A percentile compares a stretch with the other conserved stretches of the same genome.
phyloP scores from a whole-genome alignment of 257 asterid genomes.

The Gentiana straminea region DNA sequence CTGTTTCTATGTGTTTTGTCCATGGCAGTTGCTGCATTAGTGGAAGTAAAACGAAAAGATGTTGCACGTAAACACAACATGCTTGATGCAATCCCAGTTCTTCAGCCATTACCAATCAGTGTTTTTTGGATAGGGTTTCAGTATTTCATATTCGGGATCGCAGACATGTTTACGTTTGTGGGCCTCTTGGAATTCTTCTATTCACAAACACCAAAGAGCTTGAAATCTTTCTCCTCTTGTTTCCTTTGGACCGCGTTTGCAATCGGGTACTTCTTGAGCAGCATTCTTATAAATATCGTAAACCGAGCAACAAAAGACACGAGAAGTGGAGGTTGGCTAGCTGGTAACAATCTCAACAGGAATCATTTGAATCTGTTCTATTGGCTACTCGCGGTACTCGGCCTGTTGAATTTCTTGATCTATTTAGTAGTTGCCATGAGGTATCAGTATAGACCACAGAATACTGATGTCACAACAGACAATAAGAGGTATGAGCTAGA shows the following conservation, averaged over 20 bases:
- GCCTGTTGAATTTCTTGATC: conserved; percentile 36
- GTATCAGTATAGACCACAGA: conserved; percentile 39
- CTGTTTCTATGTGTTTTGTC: conserved; percentile 51
- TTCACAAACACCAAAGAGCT: conserved; percentile 48
- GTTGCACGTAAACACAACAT: conserved; percentile 37
- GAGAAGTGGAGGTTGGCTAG: conserved; percentile 55
- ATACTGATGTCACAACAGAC: no score
- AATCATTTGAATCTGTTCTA: conserved; percentile 57
- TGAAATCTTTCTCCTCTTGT: conserved; percentile 58
- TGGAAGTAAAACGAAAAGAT: conserved; percentile 47
- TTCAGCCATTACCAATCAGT: conserved; percentile 53
- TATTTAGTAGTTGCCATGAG: conserved; percentile 47
- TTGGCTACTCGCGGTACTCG: conserved; percentile 39
- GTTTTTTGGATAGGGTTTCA: conserved; percentile 64
- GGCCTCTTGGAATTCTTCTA: conserved; percentile 69
- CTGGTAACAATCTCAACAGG: conserved; percentile 52
- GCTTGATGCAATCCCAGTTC: conserved; percentile 41
- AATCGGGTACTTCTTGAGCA: conserved; percentile 49
- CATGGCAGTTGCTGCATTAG: conserved; percentile 49
- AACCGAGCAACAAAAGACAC: conserved; percentile 40
- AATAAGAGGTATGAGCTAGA: no score
- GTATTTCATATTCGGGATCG: conserved; percentile 68
- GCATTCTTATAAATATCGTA: conserved; percentile 51
- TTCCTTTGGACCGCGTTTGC: conserved; percentile 66
- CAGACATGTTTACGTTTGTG: conserved; percentile 65